These are phyloP conservation scores for Pilasporangium apinafurcum DNA, from an alignment of 352 stramenopile genomes.

Conservation along the genomic window DNA sequence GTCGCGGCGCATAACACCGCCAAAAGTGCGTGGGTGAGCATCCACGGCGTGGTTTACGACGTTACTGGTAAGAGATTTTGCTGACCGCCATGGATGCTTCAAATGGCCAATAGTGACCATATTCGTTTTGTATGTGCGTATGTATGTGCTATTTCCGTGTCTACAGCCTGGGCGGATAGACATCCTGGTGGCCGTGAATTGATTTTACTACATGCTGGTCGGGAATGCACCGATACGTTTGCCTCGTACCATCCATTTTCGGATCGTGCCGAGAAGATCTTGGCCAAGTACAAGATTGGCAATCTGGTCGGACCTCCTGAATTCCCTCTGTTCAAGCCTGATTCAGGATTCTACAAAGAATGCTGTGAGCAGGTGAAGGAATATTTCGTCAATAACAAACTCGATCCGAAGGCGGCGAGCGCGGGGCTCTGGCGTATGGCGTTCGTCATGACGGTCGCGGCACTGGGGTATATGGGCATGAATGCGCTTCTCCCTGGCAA, in stretches of 20 bases:
- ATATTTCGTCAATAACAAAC: slow-evolving; percentile 89
- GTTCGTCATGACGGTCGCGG: slow-evolving; percentile 64
- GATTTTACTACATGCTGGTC: slow-evolving; percentile 70
- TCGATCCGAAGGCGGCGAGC: slow-evolving; percentile 80
- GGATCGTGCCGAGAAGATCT: slow-evolving; percentile 70
- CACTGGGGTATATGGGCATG: slow-evolving; percentile 72
- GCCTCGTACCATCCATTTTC: slow-evolving; percentile 90
- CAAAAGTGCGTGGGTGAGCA: slow-evolving; percentile 95
- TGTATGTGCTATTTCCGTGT: slow-evolving; percentile 4
- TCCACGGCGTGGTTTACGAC: slow-evolving; percentile 92
- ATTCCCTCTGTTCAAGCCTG: slow-evolving; percentile 88
- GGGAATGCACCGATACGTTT: slow-evolving; percentile 87
- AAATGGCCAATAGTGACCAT: too few species aligned
- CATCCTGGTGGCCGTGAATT: slow-evolving; percentile 81
- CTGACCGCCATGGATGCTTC: too few species aligned
- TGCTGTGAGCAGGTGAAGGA: slow-evolving; percentile 74
- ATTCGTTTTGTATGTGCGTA: too few species aligned
- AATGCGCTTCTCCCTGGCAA: slow-evolving; percentile 52
- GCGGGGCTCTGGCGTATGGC: slow-evolving; percentile 85
- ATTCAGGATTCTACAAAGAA: slow-evolving; percentile 89
- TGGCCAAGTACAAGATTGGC: slow-evolving; percentile 84
- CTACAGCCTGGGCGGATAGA: slow-evolving; percentile 64
- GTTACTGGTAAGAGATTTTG: slow-evolving; percentile 87
- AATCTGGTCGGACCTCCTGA: slow-evolving; percentile 71
- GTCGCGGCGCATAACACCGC: slow-evolving; percentile 94